These are phyloP conservation scores for Crithidia sp. DNA, from an alignment of 208 protist genomes.

Conservation along the genomic window DNA sequence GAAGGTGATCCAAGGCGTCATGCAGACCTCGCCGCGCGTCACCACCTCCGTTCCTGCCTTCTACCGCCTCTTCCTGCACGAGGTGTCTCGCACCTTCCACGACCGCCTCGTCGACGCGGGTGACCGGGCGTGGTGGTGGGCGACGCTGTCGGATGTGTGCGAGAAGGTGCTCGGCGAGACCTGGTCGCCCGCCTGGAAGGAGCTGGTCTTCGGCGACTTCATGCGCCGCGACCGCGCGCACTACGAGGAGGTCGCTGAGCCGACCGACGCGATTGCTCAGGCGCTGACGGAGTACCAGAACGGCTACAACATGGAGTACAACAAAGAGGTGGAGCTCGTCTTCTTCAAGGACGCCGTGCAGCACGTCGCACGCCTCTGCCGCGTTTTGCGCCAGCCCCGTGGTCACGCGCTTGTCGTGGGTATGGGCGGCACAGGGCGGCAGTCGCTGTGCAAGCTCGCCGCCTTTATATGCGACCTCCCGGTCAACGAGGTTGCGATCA, in stretches of 20 bases:
- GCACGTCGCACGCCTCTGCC: constrained; percentile 96
- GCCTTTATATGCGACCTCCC: constrained; percentile 93
- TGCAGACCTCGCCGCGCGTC: constrained; percentile 82
- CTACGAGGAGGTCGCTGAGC: constrained; percentile 78
- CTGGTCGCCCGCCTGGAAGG: constrained; percentile 69
- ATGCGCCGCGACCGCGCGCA: constrained; percentile 89
- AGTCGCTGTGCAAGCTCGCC: constrained; percentile 95
- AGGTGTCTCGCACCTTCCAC: constrained; percentile 96
- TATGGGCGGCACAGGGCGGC: constrained; percentile 96
- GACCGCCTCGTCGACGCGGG: constrained; percentile 95
- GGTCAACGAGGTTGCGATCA: constrained; percentile 92
- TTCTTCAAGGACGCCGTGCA: constrained; percentile 98
- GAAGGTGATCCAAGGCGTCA: constrained; percentile 97
- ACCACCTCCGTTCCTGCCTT: constrained; percentile 59
- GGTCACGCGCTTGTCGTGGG: constrained; percentile 97
- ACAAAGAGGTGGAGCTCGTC: constrained; percentile 94
- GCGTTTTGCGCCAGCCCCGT: constrained; percentile 96
- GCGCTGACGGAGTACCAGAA: constrained; percentile 87
- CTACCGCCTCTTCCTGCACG: constrained; percentile 94
- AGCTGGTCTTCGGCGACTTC: constrained; percentile 92
- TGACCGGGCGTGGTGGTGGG: constrained; percentile 94
- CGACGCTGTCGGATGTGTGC: constrained; percentile 63
- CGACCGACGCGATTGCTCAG: constrained; percentile 53
- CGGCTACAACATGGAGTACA: constrained; percentile 93
- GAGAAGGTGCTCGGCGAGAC: constrained; percentile 56